Base-by-base conservation (phyloP, 73 alveolate genomes). In the Stentor roeselii region DNA sequence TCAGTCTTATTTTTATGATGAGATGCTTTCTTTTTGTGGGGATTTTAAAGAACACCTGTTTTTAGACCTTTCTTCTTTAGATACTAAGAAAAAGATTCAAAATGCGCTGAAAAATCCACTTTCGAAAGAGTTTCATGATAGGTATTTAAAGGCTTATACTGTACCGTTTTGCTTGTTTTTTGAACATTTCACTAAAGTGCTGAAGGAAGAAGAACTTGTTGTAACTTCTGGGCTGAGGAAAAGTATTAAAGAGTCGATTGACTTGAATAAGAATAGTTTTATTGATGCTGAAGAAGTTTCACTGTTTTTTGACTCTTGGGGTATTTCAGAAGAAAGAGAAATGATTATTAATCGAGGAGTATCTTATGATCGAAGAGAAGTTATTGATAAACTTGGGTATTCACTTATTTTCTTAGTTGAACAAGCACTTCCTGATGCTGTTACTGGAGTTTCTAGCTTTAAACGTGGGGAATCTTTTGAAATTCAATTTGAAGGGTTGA, bases 381-480 rank as follows among this genome's bases (percentile, higher is more conserved):
- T 50, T 6, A 21, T 50, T 50, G 67, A 50, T 50, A 50, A 50
- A 50, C 67, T 50, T 50, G 67, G 67, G 21, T 67, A 67, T 67
- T 11, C 21, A 34, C n/a, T 67, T 0, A 21, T 67, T 67, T n/a
- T 67, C n/a, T n/a, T 67, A 30, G 41, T 67, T 21, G 80, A 67
- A 67, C 15, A 67, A 21, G 41, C 37, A 67, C 1, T 1, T 21
- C 80, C 80, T 0, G 80, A 67, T 2, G 42, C 80, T 30, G 80
- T 67, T 21, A 67, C 80, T 0, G 42, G 34, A 67, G 37, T n/a
- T 21, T 15, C 37, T 1, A 67, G 80, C 41, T 67, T 67, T 34
- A 67, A 67, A 14, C n/a, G 42, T 21, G 80, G 80, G 34, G 80
- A 67, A 15, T 1, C 80, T 32, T 67, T 67, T 67, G 80, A 67